Percentiles rank a stretch among this genome's conserved stretches.
Conservation (phyloP, 352 stramenopile species). For the Aphanomyces euteiches region DNA sequence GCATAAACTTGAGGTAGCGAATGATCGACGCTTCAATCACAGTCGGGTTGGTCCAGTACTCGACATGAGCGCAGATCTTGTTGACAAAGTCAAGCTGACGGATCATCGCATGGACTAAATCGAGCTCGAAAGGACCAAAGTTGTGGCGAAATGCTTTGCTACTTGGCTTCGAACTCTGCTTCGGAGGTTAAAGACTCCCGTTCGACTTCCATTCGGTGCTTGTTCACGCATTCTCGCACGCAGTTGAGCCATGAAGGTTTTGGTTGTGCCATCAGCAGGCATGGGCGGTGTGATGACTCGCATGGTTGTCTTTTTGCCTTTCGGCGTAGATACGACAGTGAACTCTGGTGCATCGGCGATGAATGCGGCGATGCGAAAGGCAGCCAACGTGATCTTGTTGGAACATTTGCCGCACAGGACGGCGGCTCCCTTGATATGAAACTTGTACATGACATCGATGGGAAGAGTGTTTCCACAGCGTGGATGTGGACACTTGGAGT, state of each 20-base stretch:
- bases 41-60: constrained; percentile 22
- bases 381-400: not conserved
- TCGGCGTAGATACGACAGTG: not conserved
- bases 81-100: constrained; percentile 31
- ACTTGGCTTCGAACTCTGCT: not conserved
- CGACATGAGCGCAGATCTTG: constrained; percentile 27
- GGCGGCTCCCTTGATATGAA: constrained; percentile 12
- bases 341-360: not conserved
- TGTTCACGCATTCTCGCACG: not conserved
- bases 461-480: not conserved
- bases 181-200: not conserved
- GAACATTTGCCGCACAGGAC: not conserved
- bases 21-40: constrained; percentile 14
- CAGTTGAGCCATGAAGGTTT: constrained; percentile 10
- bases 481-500: not conserved
- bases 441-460: constrained; percentile 4
- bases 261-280: not conserved
- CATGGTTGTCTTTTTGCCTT: not conserved
- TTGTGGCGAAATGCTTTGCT: not conserved
- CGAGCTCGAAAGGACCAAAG: constrained; percentile 11
- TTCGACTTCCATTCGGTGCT: not conserved
- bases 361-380: constrained; percentile 13
- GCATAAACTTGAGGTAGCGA: constrained; percentile 29
- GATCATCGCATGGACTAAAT: constrained; percentile 28
- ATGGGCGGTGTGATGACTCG: not conserved